Percentiles rank a stretch among this genome's conserved stretches.
These are phyloP conservation scores for Bipolaris victoriae DNA, from an alignment of 2,329 filamentous ascomycete species.

Conservation along the genomic window DNA sequence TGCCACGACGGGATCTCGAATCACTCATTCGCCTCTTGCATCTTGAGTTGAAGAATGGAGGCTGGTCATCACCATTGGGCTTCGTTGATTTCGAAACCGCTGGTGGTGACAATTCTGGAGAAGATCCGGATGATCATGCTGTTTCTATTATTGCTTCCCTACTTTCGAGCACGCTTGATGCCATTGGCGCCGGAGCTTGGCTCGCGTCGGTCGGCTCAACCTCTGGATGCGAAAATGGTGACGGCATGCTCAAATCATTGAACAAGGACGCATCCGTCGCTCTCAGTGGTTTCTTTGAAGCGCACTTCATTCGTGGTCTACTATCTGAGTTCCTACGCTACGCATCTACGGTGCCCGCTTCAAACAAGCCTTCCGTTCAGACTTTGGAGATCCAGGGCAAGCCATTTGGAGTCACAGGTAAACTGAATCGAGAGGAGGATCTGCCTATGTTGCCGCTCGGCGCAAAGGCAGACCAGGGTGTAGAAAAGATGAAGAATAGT, in stretches of 20 bases:
- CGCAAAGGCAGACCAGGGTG: conserved; percentile 63
- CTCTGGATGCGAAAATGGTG: conserved; percentile 60
- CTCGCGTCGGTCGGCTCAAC: conserved; percentile 59
- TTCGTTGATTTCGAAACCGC: conserved; percentile 58
- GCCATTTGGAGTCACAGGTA: conserved; percentile 52
- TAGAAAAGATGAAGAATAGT: conserved; percentile 61
- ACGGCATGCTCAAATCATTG: conserved; percentile 69
- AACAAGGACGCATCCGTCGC: conserved; percentile 73
- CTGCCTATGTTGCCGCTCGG: conserved; percentile 71
- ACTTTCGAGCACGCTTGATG: conserved; percentile 75
- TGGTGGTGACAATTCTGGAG: conserved; percentile 45
- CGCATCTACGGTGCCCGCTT: conserved; percentile 36
- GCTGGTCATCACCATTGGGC: conserved; percentile 76
- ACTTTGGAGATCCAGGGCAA: conserved; percentile 53
- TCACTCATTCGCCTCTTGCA: conserved; percentile 75
- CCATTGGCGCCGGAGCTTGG: conserved; percentile 77
- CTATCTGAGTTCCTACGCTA: conserved; percentile 71
- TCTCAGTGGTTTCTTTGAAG: conserved; percentile 74
- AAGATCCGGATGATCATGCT: conserved; percentile 67
- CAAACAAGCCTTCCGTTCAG: conserved; percentile 40
- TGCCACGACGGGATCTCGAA: conserved; percentile 71
- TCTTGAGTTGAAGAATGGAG: conserved; percentile 73
- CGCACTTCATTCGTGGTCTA: conserved; percentile 67
- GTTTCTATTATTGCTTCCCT: conserved; percentile 75
- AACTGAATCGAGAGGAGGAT: conserved; percentile 46